These are phyloP conservation scores for Melaleuca alternifolia DNA, from an alignment of 345 rosid species.

Conservation along the genomic window DNA sequence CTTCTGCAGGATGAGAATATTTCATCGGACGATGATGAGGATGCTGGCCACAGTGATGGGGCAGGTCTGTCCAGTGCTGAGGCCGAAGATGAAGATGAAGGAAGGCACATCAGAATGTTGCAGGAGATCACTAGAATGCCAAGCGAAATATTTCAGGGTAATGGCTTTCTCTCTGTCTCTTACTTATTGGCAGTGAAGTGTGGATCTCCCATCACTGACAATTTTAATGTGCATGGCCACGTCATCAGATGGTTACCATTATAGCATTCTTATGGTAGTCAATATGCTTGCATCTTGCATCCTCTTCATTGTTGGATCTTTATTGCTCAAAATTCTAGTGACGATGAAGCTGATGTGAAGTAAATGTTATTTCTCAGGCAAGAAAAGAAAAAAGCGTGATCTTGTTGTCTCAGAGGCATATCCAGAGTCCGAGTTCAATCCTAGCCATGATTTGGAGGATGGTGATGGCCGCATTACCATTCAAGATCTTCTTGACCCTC, in stretches of 20 bases:
- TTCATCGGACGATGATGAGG: constrained; percentile 36
- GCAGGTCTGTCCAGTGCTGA: constrained; percentile 8
- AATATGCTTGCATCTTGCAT: background rate
- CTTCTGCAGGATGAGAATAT: constrained; percentile 61
- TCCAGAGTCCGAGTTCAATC: constrained; percentile 90
- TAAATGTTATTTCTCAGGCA: constrained; percentile 26
- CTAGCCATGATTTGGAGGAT: constrained; percentile 69
- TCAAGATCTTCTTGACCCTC: constrained; percentile 61
- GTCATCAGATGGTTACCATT: background rate
- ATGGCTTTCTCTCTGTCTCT: background rate
- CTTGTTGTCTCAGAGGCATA: constrained; percentile 52
- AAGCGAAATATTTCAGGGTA: constrained; percentile 70
- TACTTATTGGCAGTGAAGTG: background rate
- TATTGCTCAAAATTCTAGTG: background rate
- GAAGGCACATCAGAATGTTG: constrained; percentile 70
- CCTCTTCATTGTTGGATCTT: background rate
- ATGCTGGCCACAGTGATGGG: constrained; percentile 2
- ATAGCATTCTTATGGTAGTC: background rate
- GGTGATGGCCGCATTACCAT: constrained; percentile 47
- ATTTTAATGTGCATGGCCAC: background rate
- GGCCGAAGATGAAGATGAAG: constrained; percentile 37
- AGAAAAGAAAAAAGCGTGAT: constrained; percentile 36
- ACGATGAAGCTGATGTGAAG: background rate
- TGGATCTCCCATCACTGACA: background rate
- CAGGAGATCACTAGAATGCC: constrained; percentile 79